Evolutionary conservation across 768 basidiomycete species (phyloP).

Genomic region (Suillus brevipes): DNA sequence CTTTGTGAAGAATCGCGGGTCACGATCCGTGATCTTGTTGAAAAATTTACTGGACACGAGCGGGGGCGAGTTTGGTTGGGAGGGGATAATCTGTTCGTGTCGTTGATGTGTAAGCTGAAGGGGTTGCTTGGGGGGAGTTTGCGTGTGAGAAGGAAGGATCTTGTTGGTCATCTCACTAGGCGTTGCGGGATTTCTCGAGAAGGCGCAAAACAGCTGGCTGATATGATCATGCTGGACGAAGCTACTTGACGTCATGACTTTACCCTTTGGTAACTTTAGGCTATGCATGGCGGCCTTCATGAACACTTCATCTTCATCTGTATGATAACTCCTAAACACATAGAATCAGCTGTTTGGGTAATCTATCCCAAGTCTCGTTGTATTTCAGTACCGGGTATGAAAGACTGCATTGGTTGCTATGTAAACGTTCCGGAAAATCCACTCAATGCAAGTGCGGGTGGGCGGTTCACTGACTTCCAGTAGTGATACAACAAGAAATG

Average conservation of each 20-base stretch:
- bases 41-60: not conserved
- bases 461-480: too few species aligned
- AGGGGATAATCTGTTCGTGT: slow-evolving; percentile 17
- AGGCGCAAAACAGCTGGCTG: slow-evolving; percentile 23
- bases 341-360: too few species aligned
- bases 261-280: not conserved
- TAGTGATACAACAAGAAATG: too few species aligned
- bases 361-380: too few species aligned
- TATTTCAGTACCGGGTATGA: too few species aligned
- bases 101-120: slow-evolving; percentile 13
- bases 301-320: too few species aligned
- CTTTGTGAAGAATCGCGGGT: not conserved
- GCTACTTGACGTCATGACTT: not conserved
- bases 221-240: slow-evolving; percentile 19
- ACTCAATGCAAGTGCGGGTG: too few species aligned
- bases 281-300: too few species aligned
- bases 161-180: slow-evolving; percentile 19
- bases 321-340: too few species aligned
- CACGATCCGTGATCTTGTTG: not conserved
- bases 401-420: too few species aligned
- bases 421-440: too few species aligned
- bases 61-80: slow-evolving; percentile 10
- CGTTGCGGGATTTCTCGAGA: slow-evolving; percentile 30
- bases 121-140: slow-evolving; percentile 14
- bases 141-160: slow-evolving; percentile 19